Percentiles rank a stretch among this genome's conserved stretches.
phyloP scores from a whole-genome alignment of 2,329 filamentous ascomycete species.

The Aschersonia sp. region DNA sequence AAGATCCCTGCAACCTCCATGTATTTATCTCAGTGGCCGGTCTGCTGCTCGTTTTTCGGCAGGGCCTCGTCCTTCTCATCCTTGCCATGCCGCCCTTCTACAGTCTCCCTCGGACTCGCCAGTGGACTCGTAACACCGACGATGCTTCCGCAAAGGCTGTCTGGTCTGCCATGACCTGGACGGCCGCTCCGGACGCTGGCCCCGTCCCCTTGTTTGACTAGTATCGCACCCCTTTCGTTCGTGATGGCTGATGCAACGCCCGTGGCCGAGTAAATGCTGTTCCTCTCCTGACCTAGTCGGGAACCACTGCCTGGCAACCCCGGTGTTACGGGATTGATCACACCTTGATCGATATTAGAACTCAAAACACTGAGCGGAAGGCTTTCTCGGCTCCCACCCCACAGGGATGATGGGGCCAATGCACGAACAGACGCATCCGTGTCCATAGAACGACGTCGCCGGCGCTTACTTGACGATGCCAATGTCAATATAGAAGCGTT shows the following conservation, averaged over 20 bases:
- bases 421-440: constrained; percentile 77
- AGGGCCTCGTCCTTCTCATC: constrained; percentile 14
- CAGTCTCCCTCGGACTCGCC: constrained; percentile 37
- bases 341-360: constrained; percentile 44
- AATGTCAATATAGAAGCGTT: constrained; percentile 78
- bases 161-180: constrained; percentile 62
- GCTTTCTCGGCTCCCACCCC: constrained; percentile 68
- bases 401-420: constrained; percentile 68
- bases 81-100: constrained; percentile 19
- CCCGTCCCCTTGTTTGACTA: constrained; percentile 56
- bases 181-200: constrained; percentile 68
- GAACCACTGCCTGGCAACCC: constrained; percentile 38
- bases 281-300: constrained; percentile 42
- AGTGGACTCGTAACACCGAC: constrained; percentile 47
- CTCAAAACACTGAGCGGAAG: constrained; percentile 68
- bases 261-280: constrained; percentile 68
- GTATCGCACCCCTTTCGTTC: constrained; percentile 71
- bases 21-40: too few species aligned
- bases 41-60: constrained; percentile 6
- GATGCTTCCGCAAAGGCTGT: constrained; percentile 70
- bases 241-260: constrained; percentile 50
- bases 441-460: constrained; percentile 65
- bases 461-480: constrained; percentile 67
- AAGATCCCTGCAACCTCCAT: too few species aligned
- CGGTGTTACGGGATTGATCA: constrained; percentile 26